Evolutionary conservation across 2,329 filamentous ascomycete genomes (phyloP).

Genomic region (Fusarium ramigenum): DNA sequence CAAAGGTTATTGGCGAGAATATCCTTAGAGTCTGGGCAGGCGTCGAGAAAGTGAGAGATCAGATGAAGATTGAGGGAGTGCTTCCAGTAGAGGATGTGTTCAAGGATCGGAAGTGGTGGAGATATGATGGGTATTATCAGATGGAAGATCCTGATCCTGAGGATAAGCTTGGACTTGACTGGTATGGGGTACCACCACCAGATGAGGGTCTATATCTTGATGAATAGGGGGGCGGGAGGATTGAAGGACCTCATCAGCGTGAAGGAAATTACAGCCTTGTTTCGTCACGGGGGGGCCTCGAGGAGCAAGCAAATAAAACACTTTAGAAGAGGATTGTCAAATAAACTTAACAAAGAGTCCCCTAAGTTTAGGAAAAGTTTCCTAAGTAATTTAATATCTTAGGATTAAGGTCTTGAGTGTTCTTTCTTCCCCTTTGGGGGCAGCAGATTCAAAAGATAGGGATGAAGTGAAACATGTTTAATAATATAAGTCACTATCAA

Average conservation of each 20-base stretch:
- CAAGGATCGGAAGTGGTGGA: slow-evolving; percentile 10
- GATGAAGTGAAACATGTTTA: not conserved
- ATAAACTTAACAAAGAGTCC: not conserved
- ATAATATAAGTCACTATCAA: too few relatives aligned
- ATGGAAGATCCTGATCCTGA: slow-evolving; percentile 17
- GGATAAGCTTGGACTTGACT: slow-evolving; percentile 1
- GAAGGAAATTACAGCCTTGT: fast-evolving
- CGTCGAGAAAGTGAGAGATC: not conserved
- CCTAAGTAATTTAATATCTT: fast-evolving
- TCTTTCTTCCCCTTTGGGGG: too few relatives aligned
- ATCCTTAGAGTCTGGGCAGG: not conserved
- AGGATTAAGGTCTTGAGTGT: fast-evolving
- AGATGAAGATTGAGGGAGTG: not conserved
- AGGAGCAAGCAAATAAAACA: too few relatives aligned
- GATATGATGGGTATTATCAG: slow-evolving; percentile 15
- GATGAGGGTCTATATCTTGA: not conserved
- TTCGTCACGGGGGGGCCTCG: not conserved
- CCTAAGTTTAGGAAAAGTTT: not conserved
- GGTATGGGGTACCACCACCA: not conserved
- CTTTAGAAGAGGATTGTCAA: not conserved
- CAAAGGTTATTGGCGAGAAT: not conserved
- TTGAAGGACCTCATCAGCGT: not conserved
- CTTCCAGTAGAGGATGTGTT: not conserved
- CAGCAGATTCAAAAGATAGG: fast-evolving
- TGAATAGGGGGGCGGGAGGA: not conserved